Evolutionary conservation across 805 yeast species (phyloP), one percentile per base, ranked within the genome.

Genomic region (Cephaloascus albidus): DNA sequence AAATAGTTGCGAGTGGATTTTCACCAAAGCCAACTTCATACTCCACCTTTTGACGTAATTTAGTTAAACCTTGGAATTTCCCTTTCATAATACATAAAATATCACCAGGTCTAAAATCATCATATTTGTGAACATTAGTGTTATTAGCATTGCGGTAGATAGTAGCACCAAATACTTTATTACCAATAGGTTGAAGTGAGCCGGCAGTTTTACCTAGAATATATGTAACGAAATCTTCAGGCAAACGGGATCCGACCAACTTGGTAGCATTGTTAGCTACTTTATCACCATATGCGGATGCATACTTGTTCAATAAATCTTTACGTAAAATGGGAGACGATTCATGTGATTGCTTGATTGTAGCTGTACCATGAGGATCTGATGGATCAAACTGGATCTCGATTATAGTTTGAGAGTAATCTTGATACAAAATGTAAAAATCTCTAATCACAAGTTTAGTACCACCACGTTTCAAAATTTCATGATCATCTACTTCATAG

Each of bases 21-120:
- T 67, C 72, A 10, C 70, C 72, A 33, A 60, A 61, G 12, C 95
- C 95, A 14, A 79, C 67, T 4, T 72, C 73, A n/a, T 70, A 55
- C 2, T 68, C 50, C 18, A 78, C 73, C 60, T 82, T 81, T 50
- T 69, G 74, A 39, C 68, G 74, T 31, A 78, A 52, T 27, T 74
- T 68, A 5, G 72, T 70, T 48, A 80, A 85, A 4, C 79, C 74
- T 45, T 74, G 76, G 60, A 90, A 89, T 43, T 72, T 72, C 4
- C 87, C 96, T 40, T 78, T 78, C 50, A 80, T 74, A 45, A 87
- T 73, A 38, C 87, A 84, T 33, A 87, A 59, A 8, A 90, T 69
- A 57, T 93, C 97, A 43, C 98, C 98, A 0, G 94, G 81, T 36
- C 74, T 69, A 40, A 88, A 73, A 33, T 78, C 83, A 40, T 77